Evolutionary conservation across 306 rosid genomes (phyloP), one percentile per base, ranked within the genome.

Genomic region (Delonix regia): DNA sequence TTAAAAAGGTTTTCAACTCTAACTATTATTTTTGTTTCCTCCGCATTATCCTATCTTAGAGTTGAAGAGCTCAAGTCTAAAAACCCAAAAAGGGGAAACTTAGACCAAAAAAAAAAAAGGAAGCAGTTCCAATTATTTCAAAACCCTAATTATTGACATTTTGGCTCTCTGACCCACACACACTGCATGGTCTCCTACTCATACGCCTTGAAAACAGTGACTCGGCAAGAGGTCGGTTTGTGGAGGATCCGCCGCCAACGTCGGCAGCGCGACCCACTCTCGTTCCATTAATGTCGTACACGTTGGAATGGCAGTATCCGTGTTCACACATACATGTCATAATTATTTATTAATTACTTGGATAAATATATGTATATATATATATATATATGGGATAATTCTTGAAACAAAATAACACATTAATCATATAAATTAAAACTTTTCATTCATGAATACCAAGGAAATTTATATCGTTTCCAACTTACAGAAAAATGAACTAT

Each of bases 161-260:
- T 85, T 25, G 18, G 53, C 27, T 5, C 79, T 74, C 78, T 30
- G 57, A 78, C 42, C 56, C 78, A 16, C 47, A 72, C 57, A 36
- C 71, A 69, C 52, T 74, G 16, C 41, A 47, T 51, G 55, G 55
- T 79, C 63, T 83, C 87, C 92, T 69, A 15, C 51, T 69, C 79
- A 47, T 57, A 71, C 87, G 89, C 81, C 86, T 80, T 56, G 27
- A 78, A 76, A 66, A 38, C 39, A 60, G 66, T 27, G 18, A 25
- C 30, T 59, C 68, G 24, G 76, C 64, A 79, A 48, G 65, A 83
- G 78, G 89, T 81, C 89, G 89, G 88, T 78, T 77, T 74, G 75
- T 82, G 69, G 72, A 79, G 68, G 70, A 76, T 16, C 48, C 57
- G 59, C 79, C 85, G 77, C 79, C 87, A 78, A 79, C 83, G 76